Evolutionary conservation across 768 basidiomycete species (phyloP).

Genomic region (Candolleomyces efflorescens): DNA sequence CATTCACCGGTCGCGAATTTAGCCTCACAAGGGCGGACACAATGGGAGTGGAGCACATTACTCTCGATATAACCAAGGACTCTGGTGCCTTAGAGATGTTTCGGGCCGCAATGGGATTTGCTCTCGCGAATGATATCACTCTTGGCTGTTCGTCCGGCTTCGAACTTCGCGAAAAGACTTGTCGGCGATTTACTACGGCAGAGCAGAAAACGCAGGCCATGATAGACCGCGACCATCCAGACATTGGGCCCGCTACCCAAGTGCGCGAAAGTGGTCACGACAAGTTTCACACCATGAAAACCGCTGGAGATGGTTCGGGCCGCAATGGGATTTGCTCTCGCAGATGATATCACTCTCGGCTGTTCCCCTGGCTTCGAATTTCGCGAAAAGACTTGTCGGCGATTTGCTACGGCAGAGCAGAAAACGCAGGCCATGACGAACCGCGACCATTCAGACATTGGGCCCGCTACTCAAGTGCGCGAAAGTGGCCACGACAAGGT

Average conservation of each 20-base stretch:
- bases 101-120: not conserved
- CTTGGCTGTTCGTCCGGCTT: not conserved
- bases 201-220: too few species aligned
- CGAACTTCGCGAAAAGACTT: not conserved
- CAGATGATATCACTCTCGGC: too few species aligned
- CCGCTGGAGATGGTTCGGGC: too few species aligned
- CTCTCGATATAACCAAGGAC: not conserved
- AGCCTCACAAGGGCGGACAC: not conserved
- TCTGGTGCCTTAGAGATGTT: not conserved
- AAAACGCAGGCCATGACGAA: not conserved
- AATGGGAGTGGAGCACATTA: not conserved
- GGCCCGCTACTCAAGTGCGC: not conserved
- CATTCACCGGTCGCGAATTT: not conserved
- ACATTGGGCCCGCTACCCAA: too few species aligned
- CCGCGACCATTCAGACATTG: not conserved
- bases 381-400: too few species aligned
- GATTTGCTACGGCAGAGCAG: not conserved
- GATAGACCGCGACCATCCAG: too few species aligned
- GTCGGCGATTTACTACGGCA: too few species aligned
- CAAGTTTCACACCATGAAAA: too few species aligned
- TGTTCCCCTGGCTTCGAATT: too few species aligned
- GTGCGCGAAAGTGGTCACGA: too few species aligned
- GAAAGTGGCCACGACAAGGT: not conserved
- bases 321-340: too few species aligned
- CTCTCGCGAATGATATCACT: not conserved